Conservation (phyloP, 2,329 filamentous ascomycete genomes). For the Trichoderma citrinoviride region DNA sequence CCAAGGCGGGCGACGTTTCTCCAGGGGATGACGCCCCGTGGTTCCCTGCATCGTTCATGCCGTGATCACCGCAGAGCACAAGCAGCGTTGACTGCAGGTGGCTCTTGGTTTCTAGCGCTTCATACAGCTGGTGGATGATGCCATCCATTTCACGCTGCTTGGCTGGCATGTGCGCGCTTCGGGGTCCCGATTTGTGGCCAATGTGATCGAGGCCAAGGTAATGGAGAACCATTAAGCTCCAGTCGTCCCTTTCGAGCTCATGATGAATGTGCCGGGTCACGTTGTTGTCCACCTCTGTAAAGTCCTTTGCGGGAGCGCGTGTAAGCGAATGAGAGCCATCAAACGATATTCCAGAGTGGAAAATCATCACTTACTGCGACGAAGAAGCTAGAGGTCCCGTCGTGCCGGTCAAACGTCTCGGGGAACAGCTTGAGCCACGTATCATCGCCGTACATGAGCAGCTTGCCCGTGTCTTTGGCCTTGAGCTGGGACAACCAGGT, state of each 20-base stretch:
- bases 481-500: conserved; percentile 96
- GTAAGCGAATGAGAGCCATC: neutral
- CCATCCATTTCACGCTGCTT: conserved; percentile 94
- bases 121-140: conserved; percentile 73
- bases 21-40: conserved; percentile 92
- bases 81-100: conserved; percentile 78
- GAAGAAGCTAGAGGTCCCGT: conserved; percentile 97
- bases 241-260: conserved; percentile 76
- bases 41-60: conserved; percentile 99
- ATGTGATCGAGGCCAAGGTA: conserved; percentile 97
- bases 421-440: conserved; percentile 98
- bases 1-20: conserved; percentile 87
- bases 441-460: conserved; percentile 96
- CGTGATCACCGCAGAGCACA: conserved; percentile 88
- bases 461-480: conserved; percentile 65
- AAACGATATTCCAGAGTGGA: neutral
- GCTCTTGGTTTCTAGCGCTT: conserved; percentile 65
- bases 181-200: conserved; percentile 90
- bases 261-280: conserved; percentile 83
- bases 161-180: conserved; percentile 82
- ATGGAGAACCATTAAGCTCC: conserved; percentile 91
- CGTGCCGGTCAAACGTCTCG: conserved; percentile 76
- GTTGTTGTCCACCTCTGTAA: conserved; percentile 96
- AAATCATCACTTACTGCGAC: conserved; percentile 72
- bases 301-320: conserved; percentile 61